phyloP scores from a whole-genome alignment of 1,139 yeast genomes.

The Kodamaea plutei region DNA sequence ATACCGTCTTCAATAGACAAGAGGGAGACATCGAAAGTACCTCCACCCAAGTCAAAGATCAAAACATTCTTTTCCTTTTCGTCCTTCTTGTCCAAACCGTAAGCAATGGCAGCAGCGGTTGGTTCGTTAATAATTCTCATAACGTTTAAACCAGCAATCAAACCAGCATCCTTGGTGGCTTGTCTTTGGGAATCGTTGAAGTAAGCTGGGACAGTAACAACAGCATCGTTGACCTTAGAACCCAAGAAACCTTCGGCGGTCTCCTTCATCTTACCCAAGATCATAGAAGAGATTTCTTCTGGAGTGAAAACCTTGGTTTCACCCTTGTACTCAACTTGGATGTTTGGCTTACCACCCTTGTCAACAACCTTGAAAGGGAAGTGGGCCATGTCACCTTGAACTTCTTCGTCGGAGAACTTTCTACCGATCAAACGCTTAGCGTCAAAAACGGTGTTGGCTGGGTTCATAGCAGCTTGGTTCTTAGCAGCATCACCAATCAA shows the following conservation, averaged over 20 bases:
- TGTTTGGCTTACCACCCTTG: slow-evolving; percentile 56
- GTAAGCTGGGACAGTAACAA: slow-evolving; percentile 67
- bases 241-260: slow-evolving; percentile 67
- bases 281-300: slow-evolving; percentile 67
- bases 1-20: slow-evolving; percentile 93
- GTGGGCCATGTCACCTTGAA: slow-evolving; percentile 54
- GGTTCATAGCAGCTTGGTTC: slow-evolving; percentile 71
- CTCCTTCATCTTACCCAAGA: slow-evolving; percentile 60
- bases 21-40: slow-evolving; percentile 95
- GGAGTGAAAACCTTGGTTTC: slow-evolving; percentile 62
- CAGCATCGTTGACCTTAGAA: slow-evolving; percentile 62
- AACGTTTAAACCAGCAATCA: slow-evolving; percentile 57
- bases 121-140: slow-evolving; percentile 61
- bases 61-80: slow-evolving; percentile 76
- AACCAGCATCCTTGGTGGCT: slow-evolving; percentile 61
- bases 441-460: slow-evolving; percentile 61
- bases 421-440: slow-evolving; percentile 70
- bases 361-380: slow-evolving; percentile 60
- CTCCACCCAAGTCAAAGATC: slow-evolving; percentile 96
- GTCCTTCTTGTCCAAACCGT: slow-evolving; percentile 64
- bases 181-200: slow-evolving; percentile 63
- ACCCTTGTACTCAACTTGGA: slow-evolving; percentile 62
- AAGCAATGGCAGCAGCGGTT: slow-evolving; percentile 62
- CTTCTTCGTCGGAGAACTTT: slow-evolving; percentile 56
- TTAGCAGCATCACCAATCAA: slow-evolving; percentile 70